These are phyloP conservation scores for Hypoxylon trugodes DNA, from an alignment of 495 filamentous ascomycete species.

Conservation along the genomic window DNA sequence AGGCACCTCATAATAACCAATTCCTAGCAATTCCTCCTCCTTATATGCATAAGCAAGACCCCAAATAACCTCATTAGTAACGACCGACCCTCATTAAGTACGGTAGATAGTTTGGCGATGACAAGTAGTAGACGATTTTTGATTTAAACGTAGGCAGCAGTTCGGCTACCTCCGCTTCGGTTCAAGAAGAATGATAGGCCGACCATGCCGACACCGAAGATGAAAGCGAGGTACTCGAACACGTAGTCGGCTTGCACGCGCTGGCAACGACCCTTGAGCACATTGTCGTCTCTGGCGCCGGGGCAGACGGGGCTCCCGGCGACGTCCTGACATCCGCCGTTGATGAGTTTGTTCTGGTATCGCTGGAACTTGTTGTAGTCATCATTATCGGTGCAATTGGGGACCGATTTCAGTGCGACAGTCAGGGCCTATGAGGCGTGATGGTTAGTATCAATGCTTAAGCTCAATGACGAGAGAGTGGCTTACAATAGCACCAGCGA, in stretches of 20 bases:
- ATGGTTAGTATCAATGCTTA: neutral
- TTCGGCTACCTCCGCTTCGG: conserved; percentile 4
- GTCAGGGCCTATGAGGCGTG: conserved; percentile 53
- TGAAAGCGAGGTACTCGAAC: conserved; percentile 48
- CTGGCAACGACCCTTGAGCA: conserved; percentile 43
- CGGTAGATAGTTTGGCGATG: too few species aligned
- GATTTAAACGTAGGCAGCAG: conserved; percentile 11
- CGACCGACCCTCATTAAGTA: neutral
- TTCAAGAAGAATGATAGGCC: conserved; percentile 21
- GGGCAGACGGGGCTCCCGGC: conserved; percentile 23
- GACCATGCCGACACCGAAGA: conserved; percentile 36
- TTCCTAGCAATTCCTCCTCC: too few species aligned
- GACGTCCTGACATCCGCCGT: conserved; percentile 41
- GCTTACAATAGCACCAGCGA: conserved; percentile 65
- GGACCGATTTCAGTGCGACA: conserved; percentile 47
- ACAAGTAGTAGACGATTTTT: neutral
- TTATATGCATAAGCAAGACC: too few species aligned
- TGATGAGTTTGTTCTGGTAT: conserved; percentile 46
- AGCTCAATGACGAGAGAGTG: neutral
- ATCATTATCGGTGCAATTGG: conserved; percentile 42
- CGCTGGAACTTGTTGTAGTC: conserved; percentile 13
- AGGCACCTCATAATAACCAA: too few species aligned
- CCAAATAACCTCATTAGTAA: neutral
- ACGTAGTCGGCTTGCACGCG: conserved; percentile 47
- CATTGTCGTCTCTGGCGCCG: conserved; percentile 8